Conservation (phyloP, 176 grass and related monocot species). For the Puya raimondii region DNA sequence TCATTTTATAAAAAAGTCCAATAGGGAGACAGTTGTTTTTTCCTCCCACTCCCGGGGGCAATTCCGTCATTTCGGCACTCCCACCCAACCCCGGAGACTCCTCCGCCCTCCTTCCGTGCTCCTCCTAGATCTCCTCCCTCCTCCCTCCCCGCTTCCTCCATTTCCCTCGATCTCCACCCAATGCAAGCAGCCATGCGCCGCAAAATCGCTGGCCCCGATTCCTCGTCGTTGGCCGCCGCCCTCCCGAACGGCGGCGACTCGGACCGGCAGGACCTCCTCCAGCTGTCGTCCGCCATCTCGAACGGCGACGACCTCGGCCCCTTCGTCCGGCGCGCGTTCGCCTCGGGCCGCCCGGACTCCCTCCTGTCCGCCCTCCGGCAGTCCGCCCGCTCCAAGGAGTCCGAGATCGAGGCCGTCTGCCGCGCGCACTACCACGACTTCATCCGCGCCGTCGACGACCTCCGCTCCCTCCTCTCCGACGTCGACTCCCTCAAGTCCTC, state of each 20-base stretch:
- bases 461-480: constrained; percentile 90
- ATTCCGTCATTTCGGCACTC: too few relatives aligned
- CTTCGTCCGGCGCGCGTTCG: constrained; percentile 58
- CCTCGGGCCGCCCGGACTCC: constrained; percentile 48
- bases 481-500: constrained; percentile 77
- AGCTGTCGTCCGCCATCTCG: constrained; percentile 57
- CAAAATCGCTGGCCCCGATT: constrained; percentile 9
- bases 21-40: too few relatives aligned
- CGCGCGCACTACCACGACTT: constrained; percentile 93
- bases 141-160: constrained; percentile 13
- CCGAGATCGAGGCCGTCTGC: constrained; percentile 58
- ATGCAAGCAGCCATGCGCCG: constrained; percentile 48
- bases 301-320: constrained; percentile 78
- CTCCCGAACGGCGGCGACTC: constrained; percentile 27
- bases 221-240: background rate
- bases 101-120: constrained; percentile 16
- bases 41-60: too few relatives aligned
- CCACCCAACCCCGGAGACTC: background rate
- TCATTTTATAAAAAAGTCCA: too few relatives aligned
- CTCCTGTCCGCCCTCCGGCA: constrained; percentile 9
- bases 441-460: constrained; percentile 87
- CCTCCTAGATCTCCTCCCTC: constrained; percentile 16
- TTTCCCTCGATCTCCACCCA: background rate
- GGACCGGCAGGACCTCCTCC: constrained; percentile 45
- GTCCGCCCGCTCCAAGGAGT: constrained; percentile 16